Evolutionary conservation across 2,329 filamentous ascomycete genomes (phyloP), one percentile per base, ranked within the genome.

Genomic region (Calonectria hawksworthii): DNA sequence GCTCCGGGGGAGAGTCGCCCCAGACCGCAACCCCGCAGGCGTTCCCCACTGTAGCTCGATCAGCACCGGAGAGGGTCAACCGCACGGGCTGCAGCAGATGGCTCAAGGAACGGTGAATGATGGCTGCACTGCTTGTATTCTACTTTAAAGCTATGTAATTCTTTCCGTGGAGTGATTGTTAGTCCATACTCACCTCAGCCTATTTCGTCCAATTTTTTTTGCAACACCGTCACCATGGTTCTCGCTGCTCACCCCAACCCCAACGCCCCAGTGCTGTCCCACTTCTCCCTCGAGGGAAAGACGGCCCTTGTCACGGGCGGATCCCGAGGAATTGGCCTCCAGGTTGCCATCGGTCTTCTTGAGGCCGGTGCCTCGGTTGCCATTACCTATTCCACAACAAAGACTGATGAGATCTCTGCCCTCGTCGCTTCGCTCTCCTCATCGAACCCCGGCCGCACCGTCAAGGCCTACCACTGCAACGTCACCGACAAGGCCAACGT

Each of bases 241-340:
- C 77, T 80, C 66, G 74, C 74, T 23, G 34, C 72, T 23, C 77
- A 79, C 52, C 75, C 77, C 18, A 73, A 78, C 34, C 76, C 77
- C 21, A 67, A 69, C 3, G 73, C 73, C 28, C 77, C 77, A 13
- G 78, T 79, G 47, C 74, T 80, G 9, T 80, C 76, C 14, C 79
- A 80, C 47, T 84, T 84, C 34, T 82, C 83, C 3, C 82, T 87
- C 16, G 66, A 80, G 2, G 84, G 83, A 32, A 87, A 88, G 74
- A 84, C 86, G n/a, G 86, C 89, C n/a, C 82, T 90, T 26, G 84
- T 90, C 34, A 90, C 88, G 0, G 88, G 88, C 50, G 88, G 85
- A 67, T 90, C 88, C 68, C 82, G 84, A n/a, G 89, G 89, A 0
- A 85, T 91, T 1, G 89, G 89, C 21, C 87, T 94, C 1, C 66